A percentile compares a stretch with the other conserved stretches of the same genome.
Evolutionary conservation across 768 basidiomycete species (phyloP).

Genomic region (Russula brevipes): DNA sequence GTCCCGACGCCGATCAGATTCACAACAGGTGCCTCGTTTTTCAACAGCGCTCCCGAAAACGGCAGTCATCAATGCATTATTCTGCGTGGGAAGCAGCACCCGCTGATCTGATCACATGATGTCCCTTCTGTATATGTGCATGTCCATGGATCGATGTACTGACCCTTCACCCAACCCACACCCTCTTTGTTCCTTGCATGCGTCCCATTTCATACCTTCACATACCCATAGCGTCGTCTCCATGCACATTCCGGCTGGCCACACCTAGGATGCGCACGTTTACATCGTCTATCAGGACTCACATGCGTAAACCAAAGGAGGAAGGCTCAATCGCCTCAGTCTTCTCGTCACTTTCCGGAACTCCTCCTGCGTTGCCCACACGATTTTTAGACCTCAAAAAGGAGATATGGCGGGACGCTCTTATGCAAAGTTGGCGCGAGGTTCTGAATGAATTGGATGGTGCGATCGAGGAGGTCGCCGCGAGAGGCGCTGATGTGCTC

Average conservation of each 20-base stretch:
- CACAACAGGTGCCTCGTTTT: neutral
- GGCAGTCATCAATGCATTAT: too few relatives aligned
- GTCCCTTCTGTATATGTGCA: too few relatives aligned
- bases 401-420: conserved; percentile 41
- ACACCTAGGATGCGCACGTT: neutral
- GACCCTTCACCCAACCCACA: too few relatives aligned
- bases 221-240: neutral
- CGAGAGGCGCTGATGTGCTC: conserved; percentile 44
- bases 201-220: neutral
- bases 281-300: neutral
- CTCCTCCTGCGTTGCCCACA: conserved; percentile 42
- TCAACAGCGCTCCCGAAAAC: neutral
- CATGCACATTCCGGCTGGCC: conserved; percentile 2
- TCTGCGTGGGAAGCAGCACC: too few relatives aligned
- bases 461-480: conserved; percentile 45
- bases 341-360: conserved; percentile 42
- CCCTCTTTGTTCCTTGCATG: neutral
- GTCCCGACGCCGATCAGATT: conserved; percentile 13
- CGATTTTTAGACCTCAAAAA: conserved; percentile 61
- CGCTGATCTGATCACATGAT: neutral
- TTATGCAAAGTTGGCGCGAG: conserved; percentile 51
- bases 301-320: conserved; percentile 25
- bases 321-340: conserved; percentile 44
- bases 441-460: conserved; percentile 47
- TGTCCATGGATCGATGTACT: too few relatives aligned